Evolutionary conservation across 2,329 filamentous ascomycete species (phyloP), one percentile per base, ranked within the genome.

Genomic region (Fusarium verticillioides): DNA sequence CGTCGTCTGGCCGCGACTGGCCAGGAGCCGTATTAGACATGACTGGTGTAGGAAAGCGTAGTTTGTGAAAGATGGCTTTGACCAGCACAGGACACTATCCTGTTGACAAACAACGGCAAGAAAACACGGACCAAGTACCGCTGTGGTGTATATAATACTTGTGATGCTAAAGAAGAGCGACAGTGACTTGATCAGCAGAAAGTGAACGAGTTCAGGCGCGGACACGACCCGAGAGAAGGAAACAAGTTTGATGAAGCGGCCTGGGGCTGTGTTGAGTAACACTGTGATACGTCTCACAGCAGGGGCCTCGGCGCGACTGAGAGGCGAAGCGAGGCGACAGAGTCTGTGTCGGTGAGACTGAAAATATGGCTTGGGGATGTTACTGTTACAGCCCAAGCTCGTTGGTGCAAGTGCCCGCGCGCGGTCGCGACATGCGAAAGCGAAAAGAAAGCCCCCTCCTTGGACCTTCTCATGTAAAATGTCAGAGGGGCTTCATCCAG

Each of bases 1-100:
- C 75, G 64, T 83, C 81, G 50, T 83, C 80, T 34, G 81, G 67
- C 30, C 77, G 81, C 66, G 78, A 74, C 43, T 80, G 76, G 66
- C 76, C 76, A 60, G 78, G 68, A 54, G 75, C 66, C 60, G 80
- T 63, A 43, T 79, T 77, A 44, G 79, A 57, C 81, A 83, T 83
- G 59, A 54, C 53, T 34, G 30, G 46, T 26, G 43, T 46, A 60
- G 50, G 21, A 40, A 54, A 57, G 53, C 21, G 28, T 54, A 21
- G 52, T 54, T 46, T 43, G 36, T 44, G 37, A 47, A 53, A 34
- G 44, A 54, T 28, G 23, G 56, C 36, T 23, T 60, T 7, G 30
- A 49, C 42, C 42, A 54, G 46, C 32, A 52, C 53, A 66, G 67
- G 52, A 39, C 64, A 50, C 63, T 66, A 57, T 43, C 60, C 43